These are phyloP conservation scores for Fragaria vesca DNA, from an alignment of 306 rosid genomes.

Conservation along the genomic window DNA sequence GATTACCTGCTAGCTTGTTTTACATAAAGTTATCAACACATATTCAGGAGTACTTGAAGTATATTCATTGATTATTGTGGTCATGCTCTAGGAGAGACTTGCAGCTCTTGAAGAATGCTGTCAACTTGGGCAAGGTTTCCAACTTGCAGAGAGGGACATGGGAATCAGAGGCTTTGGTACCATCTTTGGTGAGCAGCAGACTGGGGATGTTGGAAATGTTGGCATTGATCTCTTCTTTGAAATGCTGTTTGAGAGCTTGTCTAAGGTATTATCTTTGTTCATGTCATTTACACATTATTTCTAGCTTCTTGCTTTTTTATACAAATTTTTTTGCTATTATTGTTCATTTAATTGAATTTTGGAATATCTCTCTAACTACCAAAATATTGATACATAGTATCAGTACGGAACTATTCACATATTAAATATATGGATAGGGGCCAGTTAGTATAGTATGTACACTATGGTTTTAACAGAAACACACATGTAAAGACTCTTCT, in stretches of 20 bases:
- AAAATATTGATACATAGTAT: neutral
- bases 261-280: constrained; percentile 56
- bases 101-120: constrained; percentile 90
- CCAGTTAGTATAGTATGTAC: neutral
- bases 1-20: neutral
- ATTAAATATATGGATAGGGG: neutral
- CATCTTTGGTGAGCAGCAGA: constrained; percentile 92
- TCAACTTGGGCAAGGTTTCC: constrained; percentile 97
- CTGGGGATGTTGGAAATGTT: constrained; percentile 95
- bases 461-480: neutral
- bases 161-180: constrained; percentile 96
- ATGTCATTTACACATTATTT: constrained; percentile 11
- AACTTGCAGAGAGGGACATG: constrained; percentile 97
- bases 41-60: constrained; percentile 24
- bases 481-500: neutral
- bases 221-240: constrained; percentile 97
- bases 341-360: constrained; percentile 3
- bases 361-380: neutral
- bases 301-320: constrained; percentile 6
- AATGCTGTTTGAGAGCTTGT: constrained; percentile 98
- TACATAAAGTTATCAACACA: constrained; percentile 10
- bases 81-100: constrained; percentile 74
- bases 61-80: constrained; percentile 25
- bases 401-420: neutral
- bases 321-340: neutral